A percentile compares a stretch with the other conserved stretches of the same genome.
phyloP scores from a whole-genome alignment of 495 filamentous ascomycete species.

The Aspergillus indologenus region DNA sequence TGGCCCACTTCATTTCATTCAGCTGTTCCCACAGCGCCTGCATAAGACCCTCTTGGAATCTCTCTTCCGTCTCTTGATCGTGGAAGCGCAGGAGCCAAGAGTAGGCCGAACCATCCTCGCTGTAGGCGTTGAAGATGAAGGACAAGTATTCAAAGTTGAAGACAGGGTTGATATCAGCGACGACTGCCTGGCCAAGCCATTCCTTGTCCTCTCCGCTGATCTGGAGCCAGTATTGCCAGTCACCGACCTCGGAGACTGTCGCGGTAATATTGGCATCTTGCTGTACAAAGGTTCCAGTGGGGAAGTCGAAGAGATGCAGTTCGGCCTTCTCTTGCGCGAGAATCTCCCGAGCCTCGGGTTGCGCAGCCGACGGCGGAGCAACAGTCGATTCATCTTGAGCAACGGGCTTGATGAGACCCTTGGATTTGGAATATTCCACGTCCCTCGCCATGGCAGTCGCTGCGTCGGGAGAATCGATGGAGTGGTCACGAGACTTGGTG shows the following conservation, averaged over 20 bases:
- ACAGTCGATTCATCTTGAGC: constrained; percentile 30
- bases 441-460: constrained; percentile 45
- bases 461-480: constrained; percentile 34
- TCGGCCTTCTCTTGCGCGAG: constrained; percentile 76
- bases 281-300: constrained; percentile 74
- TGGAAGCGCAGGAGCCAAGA: constrained; percentile 95
- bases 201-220: constrained; percentile 72
- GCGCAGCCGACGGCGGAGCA: constrained; percentile 55
- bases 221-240: constrained; percentile 96
- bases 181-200: constrained; percentile 84
- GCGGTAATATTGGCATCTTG: constrained; percentile 74
- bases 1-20: constrained; percentile 92
- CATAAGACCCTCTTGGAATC: constrained; percentile 92
- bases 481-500: constrained; percentile 37
- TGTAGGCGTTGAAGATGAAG: constrained; percentile 98
- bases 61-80: constrained; percentile 71
- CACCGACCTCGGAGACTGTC: constrained; percentile 79
- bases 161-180: constrained; percentile 92
- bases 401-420: constrained; percentile 36
- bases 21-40: constrained; percentile 95
- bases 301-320: constrained; percentile 90
- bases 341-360: constrained; percentile 68
- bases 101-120: constrained; percentile 81
- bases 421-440: constrained; percentile 44
- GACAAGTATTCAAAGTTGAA: constrained; percentile 98